Percentiles rank a stretch among this genome's conserved stretches.
Evolutionary conservation across 2,329 filamentous ascomycete genomes (phyloP).

Genomic region (Gliomastix tumulicola): DNA sequence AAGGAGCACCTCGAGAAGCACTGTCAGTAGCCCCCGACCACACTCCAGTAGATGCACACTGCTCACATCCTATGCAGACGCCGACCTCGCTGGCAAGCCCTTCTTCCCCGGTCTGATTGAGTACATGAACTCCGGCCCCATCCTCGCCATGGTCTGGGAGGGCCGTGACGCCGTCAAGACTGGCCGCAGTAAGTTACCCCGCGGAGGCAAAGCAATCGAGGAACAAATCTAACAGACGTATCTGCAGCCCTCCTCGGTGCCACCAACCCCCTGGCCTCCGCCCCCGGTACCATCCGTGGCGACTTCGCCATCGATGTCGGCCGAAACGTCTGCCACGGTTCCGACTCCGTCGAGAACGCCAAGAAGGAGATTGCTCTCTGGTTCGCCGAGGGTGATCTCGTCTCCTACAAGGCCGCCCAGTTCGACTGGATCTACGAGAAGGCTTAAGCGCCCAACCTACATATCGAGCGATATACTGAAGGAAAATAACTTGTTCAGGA

Average conservation of each 20-base stretch:
- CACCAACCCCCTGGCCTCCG: slow-evolving; percentile 94
- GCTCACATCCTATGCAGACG: slow-evolving; percentile 44
- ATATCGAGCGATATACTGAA: too few species aligned
- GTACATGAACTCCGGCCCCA: slow-evolving; percentile 88
- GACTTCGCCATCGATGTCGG: slow-evolving; percentile 76
- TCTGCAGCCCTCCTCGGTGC: slow-evolving; percentile 81
- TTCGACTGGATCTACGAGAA: slow-evolving; percentile 98
- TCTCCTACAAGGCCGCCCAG: slow-evolving; percentile 77
- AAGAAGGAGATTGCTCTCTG: slow-evolving; percentile 99
- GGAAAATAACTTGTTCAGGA: too few species aligned
- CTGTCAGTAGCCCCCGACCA: slow-evolving; percentile 45
- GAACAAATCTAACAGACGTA: too few species aligned
- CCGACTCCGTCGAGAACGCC: slow-evolving; percentile 96
- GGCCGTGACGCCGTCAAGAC: slow-evolving; percentile 99
- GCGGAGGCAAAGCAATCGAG: too few species aligned
- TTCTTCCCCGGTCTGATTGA: slow-evolving; percentile 94
- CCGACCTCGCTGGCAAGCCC: slow-evolving; percentile 84
- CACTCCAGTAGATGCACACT: slow-evolving; percentile 4
- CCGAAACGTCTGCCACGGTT: slow-evolving; percentile 99
- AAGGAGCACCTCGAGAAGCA: slow-evolving; percentile 97
- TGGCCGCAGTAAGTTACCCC: slow-evolving; percentile 64
- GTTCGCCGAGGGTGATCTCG: slow-evolving; percentile 86
- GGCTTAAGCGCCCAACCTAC: slow-evolving; percentile 31
- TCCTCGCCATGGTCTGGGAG: slow-evolving; percentile 99
- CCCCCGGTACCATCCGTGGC: slow-evolving; percentile 97